Percentiles rank a stretch among this genome's conserved stretches.
These are phyloP conservation scores for Skeletonema potamos DNA, from an alignment of 108 stramenopile species.

Conservation along the genomic window DNA sequence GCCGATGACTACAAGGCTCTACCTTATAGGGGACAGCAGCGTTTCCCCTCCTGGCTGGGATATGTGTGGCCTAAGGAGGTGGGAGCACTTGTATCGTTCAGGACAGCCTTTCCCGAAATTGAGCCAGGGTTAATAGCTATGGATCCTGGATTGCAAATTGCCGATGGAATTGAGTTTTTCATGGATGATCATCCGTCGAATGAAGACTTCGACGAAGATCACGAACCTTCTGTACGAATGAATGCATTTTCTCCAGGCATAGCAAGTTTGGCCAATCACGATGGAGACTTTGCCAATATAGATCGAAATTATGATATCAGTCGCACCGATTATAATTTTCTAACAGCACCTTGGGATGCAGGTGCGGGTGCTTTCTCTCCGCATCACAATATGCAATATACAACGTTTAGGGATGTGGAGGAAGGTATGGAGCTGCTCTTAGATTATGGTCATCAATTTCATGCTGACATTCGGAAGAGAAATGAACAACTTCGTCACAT, in stretches of 20 bases:
- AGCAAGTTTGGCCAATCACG: conserved; percentile 42
- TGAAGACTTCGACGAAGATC: neutral
- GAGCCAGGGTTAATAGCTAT: conserved; percentile 8
- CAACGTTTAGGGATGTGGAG: conserved; percentile 18
- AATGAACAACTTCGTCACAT: conserved; percentile 1
- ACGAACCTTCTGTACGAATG: conserved; percentile 8
- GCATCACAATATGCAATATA: conserved; percentile 48
- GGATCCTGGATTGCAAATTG: conserved; percentile 27
- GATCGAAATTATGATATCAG: conserved; percentile 15
- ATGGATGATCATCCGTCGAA: conserved; percentile 26
- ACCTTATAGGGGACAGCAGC: conserved; percentile 53
- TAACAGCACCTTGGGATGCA: conserved; percentile 49
- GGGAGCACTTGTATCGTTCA: conserved; percentile 4
- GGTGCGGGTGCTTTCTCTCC: conserved; percentile 70
- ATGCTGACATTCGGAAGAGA: neutral
- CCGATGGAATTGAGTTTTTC: conserved; percentile 28
- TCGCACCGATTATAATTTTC: conserved; percentile 11
- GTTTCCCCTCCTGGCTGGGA: conserved; percentile 45
- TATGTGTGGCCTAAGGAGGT: conserved; percentile 47
- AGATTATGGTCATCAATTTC: conserved; percentile 65
- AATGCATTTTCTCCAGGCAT: conserved; percentile 44
- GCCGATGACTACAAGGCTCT: conserved; percentile 49
- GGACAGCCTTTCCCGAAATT: conserved; percentile 14
- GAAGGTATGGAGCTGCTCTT: conserved; percentile 72
- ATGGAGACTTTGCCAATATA: conserved; percentile 32